Evolutionary conservation across 805 yeast genomes (phyloP).

Genomic region (Candida dajiaensis): DNA sequence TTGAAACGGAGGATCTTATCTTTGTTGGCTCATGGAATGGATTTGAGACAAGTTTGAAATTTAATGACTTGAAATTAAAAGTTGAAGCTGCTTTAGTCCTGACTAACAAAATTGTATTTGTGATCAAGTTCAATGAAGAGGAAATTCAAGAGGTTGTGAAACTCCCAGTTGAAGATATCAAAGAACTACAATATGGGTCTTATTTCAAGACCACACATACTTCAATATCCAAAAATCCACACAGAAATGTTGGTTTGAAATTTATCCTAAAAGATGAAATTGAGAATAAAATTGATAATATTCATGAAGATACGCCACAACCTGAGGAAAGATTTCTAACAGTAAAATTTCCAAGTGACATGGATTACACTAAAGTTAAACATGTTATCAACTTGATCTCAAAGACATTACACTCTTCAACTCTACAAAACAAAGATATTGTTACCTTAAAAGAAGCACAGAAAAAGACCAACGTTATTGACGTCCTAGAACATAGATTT

Average conservation of each 20-base stretch:
- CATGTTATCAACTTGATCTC: constrained; percentile 19
- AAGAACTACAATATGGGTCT: constrained; percentile 26
- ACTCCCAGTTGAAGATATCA: constrained; percentile 16
- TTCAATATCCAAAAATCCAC: constrained; percentile 22
- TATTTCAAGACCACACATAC: constrained; percentile 19
- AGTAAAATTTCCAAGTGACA: constrained; percentile 20
- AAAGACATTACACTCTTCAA: constrained; percentile 19
- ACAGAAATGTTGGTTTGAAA: constrained; percentile 28
- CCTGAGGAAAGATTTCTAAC: constrained; percentile 9
- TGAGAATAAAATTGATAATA: neutral
- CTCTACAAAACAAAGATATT: constrained; percentile 26
- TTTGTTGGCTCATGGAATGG: constrained; percentile 23
- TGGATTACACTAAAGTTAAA: constrained; percentile 21
- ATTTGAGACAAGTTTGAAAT: constrained; percentile 19
- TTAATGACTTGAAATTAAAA: constrained; percentile 12
- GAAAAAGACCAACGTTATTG: constrained; percentile 28
- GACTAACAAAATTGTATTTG: constrained; percentile 15
- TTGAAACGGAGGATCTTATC: constrained; percentile 18
- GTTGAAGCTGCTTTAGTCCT: constrained; percentile 15
- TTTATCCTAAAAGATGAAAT: constrained; percentile 9
- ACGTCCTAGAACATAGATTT: constrained; percentile 29
- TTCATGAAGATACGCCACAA: neutral
- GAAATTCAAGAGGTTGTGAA: constrained; percentile 12
- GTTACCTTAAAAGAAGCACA: constrained; percentile 31
- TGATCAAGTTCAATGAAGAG: constrained; percentile 21